Conservation (phyloP, 2,329 filamentous ascomycete species). For the Trichoderma cornu-damae region DNA sequence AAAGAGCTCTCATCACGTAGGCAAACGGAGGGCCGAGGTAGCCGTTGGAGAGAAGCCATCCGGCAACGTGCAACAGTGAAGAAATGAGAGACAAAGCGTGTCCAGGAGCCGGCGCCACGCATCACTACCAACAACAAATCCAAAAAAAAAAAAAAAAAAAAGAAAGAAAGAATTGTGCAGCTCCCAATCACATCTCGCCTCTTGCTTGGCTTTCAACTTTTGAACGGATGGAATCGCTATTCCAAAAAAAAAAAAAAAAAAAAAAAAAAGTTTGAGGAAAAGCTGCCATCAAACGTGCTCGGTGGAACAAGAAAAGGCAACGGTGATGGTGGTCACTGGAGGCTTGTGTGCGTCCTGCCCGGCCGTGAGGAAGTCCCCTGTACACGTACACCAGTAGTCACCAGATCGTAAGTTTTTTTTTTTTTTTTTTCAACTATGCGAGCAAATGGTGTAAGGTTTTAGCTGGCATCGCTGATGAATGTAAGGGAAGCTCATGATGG, state of each 20-base stretch:
- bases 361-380: too few species aligned
- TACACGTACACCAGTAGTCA: too few species aligned
- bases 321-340: not conserved
- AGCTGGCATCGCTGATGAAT: not conserved
- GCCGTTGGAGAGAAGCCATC: not conserved
- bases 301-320: not conserved
- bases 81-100: not conserved
- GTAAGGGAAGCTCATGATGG: not conserved
- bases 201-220: not conserved
- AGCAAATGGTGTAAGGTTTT: not conserved
- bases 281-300: too few species aligned
- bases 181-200: not conserved
- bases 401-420: too few species aligned
- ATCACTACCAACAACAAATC: not conserved
- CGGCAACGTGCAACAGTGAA: not conserved
- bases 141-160: too few species aligned
- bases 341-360: not conserved
- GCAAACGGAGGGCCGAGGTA: too few species aligned
- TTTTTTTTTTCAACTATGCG: not conserved
- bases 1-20: too few species aligned
- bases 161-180: too few species aligned
- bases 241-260: too few species aligned
- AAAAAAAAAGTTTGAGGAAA: too few species aligned
- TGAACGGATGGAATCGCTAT: not conserved
- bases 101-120: too few species aligned